These are phyloP conservation scores for Telopea speciosissima DNA, from an alignment of 177 flowering plant genomes.

Conservation along the genomic window DNA sequence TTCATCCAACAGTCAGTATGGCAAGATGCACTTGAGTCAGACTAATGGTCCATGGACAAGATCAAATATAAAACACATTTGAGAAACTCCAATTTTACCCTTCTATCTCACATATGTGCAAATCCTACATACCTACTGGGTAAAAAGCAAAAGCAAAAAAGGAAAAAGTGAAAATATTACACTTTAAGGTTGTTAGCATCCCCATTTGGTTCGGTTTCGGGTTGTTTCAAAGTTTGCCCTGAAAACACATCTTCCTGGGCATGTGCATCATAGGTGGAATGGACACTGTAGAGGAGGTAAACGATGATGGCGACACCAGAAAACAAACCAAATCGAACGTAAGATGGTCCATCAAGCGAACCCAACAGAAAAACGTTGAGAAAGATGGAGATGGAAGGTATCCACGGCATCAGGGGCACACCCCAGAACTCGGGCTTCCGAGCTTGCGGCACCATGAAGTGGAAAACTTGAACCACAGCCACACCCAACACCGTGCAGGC, in stretches of 20 bases:
- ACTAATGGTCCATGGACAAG: too few species aligned
- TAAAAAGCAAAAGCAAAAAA: not conserved
- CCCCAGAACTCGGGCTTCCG: constrained; percentile 79
- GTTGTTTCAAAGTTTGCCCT: constrained; percentile 23
- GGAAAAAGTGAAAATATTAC: constrained; percentile 14
- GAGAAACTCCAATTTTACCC: too few species aligned
- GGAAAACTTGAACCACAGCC: constrained; percentile 43
- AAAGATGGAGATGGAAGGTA: constrained; percentile 64
- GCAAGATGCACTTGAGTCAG: too few species aligned
- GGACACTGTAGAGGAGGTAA: constrained; percentile 73
- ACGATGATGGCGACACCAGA: constrained; percentile 47
- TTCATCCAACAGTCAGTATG: too few species aligned
- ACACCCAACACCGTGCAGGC: constrained; percentile 36
- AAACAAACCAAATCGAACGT: constrained; percentile 59
- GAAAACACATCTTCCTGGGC: constrained; percentile 48
- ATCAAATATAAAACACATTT: too few species aligned
- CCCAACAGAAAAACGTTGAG: constrained; percentile 78
- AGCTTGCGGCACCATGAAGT: constrained; percentile 50
- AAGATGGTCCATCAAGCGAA: constrained; percentile 59
- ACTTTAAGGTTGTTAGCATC: constrained; percentile 25
- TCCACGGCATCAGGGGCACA: constrained; percentile 93
- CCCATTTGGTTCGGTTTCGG: constrained; percentile 15
- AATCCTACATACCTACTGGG: too few species aligned
- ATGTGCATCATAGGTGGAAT: constrained; percentile 78
- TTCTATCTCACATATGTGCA: too few species aligned